A percentile compares a stretch with the other conserved stretches of the same genome.
Conservation (phyloP, 2,329 filamentous ascomycete genomes). For the Ophiostoma novo-ulmi region DNA sequence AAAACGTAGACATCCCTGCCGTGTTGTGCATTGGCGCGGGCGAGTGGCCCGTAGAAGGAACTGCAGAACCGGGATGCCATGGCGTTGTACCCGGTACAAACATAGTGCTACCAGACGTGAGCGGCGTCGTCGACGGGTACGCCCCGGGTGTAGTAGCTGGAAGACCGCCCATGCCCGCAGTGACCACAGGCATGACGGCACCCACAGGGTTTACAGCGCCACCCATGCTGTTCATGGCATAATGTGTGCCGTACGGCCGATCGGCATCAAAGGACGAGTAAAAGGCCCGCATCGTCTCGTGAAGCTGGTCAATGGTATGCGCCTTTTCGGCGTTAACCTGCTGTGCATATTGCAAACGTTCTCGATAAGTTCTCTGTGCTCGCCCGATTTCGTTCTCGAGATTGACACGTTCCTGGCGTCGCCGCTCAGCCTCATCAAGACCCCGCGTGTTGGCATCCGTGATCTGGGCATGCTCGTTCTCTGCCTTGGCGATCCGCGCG, state of each 20-base stretch:
- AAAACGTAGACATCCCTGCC: conserved; percentile 32
- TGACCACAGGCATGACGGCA: neutral
- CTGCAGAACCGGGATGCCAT: conserved; percentile 13
- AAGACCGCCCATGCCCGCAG: conserved; percentile 4
- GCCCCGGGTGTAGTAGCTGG: neutral
- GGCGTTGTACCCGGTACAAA: conserved; percentile 11
- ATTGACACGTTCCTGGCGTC: conserved; percentile 46
- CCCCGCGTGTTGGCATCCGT: conserved; percentile 62
- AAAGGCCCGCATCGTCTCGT: conserved; percentile 38
- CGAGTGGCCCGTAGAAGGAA: conserved; percentile 23
- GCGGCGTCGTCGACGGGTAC: conserved; percentile 24
- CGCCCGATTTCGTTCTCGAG: conserved; percentile 45
- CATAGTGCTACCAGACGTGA: conserved; percentile 12
- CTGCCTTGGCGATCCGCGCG: conserved; percentile 65
- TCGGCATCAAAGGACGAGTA: conserved; percentile 42
- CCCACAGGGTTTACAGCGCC: neutral
- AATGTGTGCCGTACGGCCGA: conserved; percentile 37
- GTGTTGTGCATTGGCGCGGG: conserved; percentile 12
- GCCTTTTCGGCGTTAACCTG: conserved; percentile 38
- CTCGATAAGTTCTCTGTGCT: conserved; percentile 43
- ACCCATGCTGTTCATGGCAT: conserved; percentile 6
- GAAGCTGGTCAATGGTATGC: conserved; percentile 37
- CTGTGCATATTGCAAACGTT: conserved; percentile 38
- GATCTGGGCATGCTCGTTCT: conserved; percentile 66
- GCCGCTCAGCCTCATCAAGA: conserved; percentile 58